Percentiles rank a stretch among this genome's conserved stretches.
phyloP scores from a whole-genome alignment of 139 green algal species.

The Nannochloris sp. region DNA sequence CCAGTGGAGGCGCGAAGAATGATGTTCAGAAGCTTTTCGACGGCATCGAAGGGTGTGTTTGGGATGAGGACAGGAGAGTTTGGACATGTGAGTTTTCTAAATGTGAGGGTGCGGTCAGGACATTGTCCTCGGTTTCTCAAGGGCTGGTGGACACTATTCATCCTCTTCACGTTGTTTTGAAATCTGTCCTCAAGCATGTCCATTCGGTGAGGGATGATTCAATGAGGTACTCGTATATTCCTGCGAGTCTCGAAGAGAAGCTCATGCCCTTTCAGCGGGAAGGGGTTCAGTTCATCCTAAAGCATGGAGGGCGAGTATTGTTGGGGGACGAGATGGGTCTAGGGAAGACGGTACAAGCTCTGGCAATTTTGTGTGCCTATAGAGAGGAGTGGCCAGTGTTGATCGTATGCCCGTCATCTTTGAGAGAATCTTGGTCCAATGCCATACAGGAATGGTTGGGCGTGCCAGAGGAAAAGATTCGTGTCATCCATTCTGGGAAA shows the following conservation, averaged over 20 bases:
- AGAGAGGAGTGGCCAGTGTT: slow-evolving; percentile 68
- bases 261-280: slow-evolving; percentile 56
- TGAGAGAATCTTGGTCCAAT: slow-evolving; percentile 61
- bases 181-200: background rate
- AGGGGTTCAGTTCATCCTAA: slow-evolving; percentile 65
- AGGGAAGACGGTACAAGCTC: slow-evolving; percentile 70
- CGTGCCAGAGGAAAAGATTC: slow-evolving; percentile 32
- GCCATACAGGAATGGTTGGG: slow-evolving; percentile 56
- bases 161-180: background rate
- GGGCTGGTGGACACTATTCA: no score
- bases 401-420: slow-evolving; percentile 64
- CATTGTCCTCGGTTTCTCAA: no score
- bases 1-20: no score
- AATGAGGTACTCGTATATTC: slow-evolving; percentile 30
- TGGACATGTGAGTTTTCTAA: no score
- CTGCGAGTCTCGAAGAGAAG: slow-evolving; percentile 23
- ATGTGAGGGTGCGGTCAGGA: no score
- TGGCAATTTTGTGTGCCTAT: slow-evolving; percentile 55
- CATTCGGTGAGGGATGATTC: slow-evolving; percentile 26
- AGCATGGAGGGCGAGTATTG: slow-evolving; percentile 54
- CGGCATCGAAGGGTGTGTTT: no score
- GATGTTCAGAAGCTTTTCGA: no score
- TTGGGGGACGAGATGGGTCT: slow-evolving; percentile 52
- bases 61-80: no score
- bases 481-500: slow-evolving; percentile 27